These are phyloP conservation scores for Pythium sukuiense DNA, from an alignment of 352 stramenopile species.

Conservation along the genomic window DNA sequence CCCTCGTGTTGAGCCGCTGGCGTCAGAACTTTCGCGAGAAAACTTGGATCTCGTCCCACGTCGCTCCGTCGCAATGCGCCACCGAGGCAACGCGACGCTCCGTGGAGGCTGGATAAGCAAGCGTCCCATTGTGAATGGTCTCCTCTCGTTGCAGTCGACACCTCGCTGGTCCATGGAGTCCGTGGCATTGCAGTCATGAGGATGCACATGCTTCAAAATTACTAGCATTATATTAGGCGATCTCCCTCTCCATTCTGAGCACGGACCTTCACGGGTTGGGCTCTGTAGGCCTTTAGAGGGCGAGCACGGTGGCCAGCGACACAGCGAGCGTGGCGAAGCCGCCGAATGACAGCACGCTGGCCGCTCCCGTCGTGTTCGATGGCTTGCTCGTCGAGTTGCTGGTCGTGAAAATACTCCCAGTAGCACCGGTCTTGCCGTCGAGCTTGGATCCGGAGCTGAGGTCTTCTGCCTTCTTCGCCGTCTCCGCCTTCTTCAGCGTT, in stretches of 20 bases:
- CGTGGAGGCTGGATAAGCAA: too few relatives aligned
- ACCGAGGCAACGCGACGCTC: neutral
- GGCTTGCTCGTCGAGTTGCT: neutral
- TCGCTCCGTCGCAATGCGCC: neutral
- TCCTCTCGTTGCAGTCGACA: too few relatives aligned
- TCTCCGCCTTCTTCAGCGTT: constrained; percentile 44
- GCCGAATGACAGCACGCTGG: neutral
- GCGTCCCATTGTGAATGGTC: too few relatives aligned
- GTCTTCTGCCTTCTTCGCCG: constrained; percentile 5
- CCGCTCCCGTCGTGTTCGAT: neutral
- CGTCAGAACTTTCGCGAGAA: neutral
- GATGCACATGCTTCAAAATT: too few relatives aligned
- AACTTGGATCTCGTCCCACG: neutral
- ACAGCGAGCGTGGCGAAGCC: too few relatives aligned
- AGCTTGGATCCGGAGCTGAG: neutral
- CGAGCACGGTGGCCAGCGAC: neutral
- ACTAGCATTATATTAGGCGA: too few relatives aligned
- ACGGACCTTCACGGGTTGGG: too few relatives aligned
- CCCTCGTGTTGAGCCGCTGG: neutral
- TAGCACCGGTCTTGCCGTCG: constrained; percentile 4
- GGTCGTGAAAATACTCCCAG: neutral
- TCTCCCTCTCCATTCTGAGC: too few relatives aligned
- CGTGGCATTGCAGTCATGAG: too few relatives aligned
- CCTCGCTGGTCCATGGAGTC: too few relatives aligned
- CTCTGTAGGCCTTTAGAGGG: neutral